phyloP scores from a whole-genome alignment of 208 protist species.

The Wallacemonas sp. region DNA sequence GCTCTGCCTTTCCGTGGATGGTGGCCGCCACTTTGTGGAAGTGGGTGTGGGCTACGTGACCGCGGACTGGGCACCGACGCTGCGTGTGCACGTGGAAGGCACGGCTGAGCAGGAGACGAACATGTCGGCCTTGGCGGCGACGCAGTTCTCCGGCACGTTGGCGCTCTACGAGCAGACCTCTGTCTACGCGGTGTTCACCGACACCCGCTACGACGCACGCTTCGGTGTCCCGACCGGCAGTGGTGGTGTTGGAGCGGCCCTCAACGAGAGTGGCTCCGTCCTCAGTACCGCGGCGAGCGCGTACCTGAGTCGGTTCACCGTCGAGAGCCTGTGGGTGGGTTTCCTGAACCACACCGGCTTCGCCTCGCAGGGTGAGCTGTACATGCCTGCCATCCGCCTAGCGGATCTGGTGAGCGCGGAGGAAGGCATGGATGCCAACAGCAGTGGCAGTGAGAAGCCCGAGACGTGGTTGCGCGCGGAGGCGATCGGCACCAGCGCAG shows the following conservation, averaged over 20 bases:
- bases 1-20: slow-evolving; percentile 71
- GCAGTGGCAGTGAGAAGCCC: background rate
- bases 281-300: slow-evolving; percentile 1
- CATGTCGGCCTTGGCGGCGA: background rate
- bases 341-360: slow-evolving; percentile 51
- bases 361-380: slow-evolving; percentile 42
- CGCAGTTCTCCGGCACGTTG: slow-evolving; percentile 7
- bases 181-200: slow-evolving; percentile 33
- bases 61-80: slow-evolving; percentile 53
- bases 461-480: slow-evolving; percentile 1
- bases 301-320: slow-evolving; percentile 42
- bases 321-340: slow-evolving; percentile 59
- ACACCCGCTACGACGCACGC: slow-evolving; percentile 43
- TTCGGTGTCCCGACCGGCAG: slow-evolving; percentile 14
- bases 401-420: background rate
- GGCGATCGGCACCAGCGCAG: background rate
- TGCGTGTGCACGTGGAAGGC: slow-evolving; percentile 33
- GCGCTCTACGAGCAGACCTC: slow-evolving; percentile 47
- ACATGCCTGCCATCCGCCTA: slow-evolving; percentile 34
- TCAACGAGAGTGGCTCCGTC: background rate
- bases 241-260: background rate
- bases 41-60: slow-evolving; percentile 63
- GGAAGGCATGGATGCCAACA: background rate
- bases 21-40: slow-evolving; percentile 53
- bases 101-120: slow-evolving; percentile 19